These are phyloP conservation scores for Evansstolkia leycettana DNA, from an alignment of 495 filamentous ascomycete species.

Conservation along the genomic window DNA sequence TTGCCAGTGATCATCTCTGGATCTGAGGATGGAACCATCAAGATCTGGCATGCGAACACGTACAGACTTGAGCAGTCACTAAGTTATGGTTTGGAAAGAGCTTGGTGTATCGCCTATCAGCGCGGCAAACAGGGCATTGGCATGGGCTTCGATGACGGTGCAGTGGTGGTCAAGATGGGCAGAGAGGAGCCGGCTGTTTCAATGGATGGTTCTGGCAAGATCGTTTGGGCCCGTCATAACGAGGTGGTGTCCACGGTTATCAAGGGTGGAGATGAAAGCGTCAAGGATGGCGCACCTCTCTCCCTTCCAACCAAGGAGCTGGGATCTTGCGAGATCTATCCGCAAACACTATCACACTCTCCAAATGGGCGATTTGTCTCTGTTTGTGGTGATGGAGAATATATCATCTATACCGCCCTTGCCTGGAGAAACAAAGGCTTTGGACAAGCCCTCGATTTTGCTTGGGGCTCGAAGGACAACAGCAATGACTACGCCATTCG, in stretches of 20 bases:
- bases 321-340: constrained; percentile 92
- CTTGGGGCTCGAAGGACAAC: constrained; percentile 95
- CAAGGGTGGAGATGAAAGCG: constrained; percentile 69
- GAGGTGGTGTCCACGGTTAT: constrained; percentile 91
- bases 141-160: constrained; percentile 95
- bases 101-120: constrained; percentile 96
- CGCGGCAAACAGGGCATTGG: constrained; percentile 86
- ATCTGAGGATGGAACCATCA: constrained; percentile 93
- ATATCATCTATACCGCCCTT: constrained; percentile 95
- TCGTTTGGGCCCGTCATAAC: constrained; percentile 89
- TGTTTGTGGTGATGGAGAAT: constrained; percentile 94
- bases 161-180: constrained; percentile 94
- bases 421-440: constrained; percentile 98
- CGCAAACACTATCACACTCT: constrained; percentile 87
- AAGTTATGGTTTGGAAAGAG: constrained; percentile 88
- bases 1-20: constrained; percentile 97
- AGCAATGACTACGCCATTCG: constrained; percentile 97
- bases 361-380: constrained; percentile 96
- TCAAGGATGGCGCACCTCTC: constrained; percentile 84
- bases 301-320: constrained; percentile 85
- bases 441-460: constrained; percentile 88
- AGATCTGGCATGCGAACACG: constrained; percentile 98
- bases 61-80: constrained; percentile 92
- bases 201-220: constrained; percentile 90
- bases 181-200: constrained; percentile 94